Evolutionary conservation across 257 asterid species (phyloP), one percentile per base, ranked within the genome.

Genomic region (Fraxinus pennsylvanica): DNA sequence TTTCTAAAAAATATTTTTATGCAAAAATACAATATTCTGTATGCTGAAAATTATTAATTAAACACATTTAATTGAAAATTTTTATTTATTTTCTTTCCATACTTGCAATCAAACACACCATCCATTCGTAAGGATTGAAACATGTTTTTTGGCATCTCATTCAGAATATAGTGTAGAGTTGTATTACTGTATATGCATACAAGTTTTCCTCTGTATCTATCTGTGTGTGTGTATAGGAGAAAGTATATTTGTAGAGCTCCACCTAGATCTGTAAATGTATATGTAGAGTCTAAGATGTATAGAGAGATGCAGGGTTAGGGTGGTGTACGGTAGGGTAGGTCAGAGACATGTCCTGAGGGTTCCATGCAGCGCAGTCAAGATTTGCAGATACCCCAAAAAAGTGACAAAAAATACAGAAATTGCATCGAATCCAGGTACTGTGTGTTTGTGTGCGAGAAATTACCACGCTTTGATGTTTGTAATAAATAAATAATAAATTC

Each of bases 111-210:
- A 33, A 33, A 33, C 6, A 3, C 36, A 33, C 5, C 0, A 33
- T 33, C 36, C 36, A 33, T 76, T 39, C 73, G 83, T 36, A 76
- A 74, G 61, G 71, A 84, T 76, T 75, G 84, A 80, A 82, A 82
- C 88, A 78, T 84, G 86, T 86, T 80, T 86, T 68, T 82, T 82
- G 88, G 90, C 85, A 84, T 87, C 90, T 84, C 72, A 84, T 80
- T 74, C 86, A 74, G 72, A 84, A 82, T 79, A 83, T 9, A 41
- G 10, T 2, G 77, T 74, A 50, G 86, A 76, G 63, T 71, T 78
- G 68, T 25, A 25, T 25, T 25, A 25, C 27, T 25, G 27, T 54
- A 74, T 45, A 74, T 43, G 15, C 43, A 80, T 67, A 78, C 89
- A 68, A 59, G 41, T 65, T 76, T 86, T 80, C 41, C 50, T 71